phyloP scores from a whole-genome alignment of 257 asterid species.

The Verbascum thapsus region DNA sequence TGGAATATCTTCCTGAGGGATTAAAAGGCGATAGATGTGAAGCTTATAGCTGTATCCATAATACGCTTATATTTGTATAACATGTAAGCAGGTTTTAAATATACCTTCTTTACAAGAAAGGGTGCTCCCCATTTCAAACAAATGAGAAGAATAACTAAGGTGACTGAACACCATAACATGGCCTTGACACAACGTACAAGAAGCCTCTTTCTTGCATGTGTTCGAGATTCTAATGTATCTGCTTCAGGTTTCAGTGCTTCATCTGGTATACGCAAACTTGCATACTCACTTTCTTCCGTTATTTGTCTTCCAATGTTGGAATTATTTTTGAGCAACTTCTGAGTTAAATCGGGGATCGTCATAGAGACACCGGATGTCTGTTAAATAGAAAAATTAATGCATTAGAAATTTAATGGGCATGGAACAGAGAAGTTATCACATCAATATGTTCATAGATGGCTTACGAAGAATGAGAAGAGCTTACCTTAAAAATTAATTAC shows the following conservation, averaged over 20 bases:
- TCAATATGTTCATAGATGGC: neutral
- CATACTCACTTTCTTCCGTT: conserved; percentile 61
- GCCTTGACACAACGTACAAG: conserved; percentile 67
- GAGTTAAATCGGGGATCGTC: conserved; percentile 51
- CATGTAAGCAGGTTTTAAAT: neutral
- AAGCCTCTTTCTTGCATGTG: conserved; percentile 34
- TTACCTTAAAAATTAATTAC: neutral
- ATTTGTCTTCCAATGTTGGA: conserved; percentile 27
- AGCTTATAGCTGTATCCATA: neutral
- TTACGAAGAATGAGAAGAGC: neutral
- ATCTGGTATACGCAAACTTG: conserved; percentile 55
- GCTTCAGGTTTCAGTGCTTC: conserved; percentile 44
- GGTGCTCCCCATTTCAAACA: conserved; percentile 78
- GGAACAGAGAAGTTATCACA: neutral
- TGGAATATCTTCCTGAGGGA: neutral
- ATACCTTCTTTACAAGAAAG: conserved; percentile 69
- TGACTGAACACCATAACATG: conserved; percentile 41
- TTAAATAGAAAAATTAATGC: conserved; percentile 9
- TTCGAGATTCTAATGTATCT: conserved; percentile 36
- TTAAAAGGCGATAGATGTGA: neutral
- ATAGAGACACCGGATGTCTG: conserved; percentile 43
- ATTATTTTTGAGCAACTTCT: conserved; percentile 30
- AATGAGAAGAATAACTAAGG: conserved; percentile 39
- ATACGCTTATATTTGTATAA: too few relatives aligned
- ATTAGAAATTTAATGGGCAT: conserved; percentile 6